These are phyloP conservation scores for Hypomyces perniciosus DNA, from an alignment of 2,329 filamentous ascomycete species.

Conservation along the genomic window DNA sequence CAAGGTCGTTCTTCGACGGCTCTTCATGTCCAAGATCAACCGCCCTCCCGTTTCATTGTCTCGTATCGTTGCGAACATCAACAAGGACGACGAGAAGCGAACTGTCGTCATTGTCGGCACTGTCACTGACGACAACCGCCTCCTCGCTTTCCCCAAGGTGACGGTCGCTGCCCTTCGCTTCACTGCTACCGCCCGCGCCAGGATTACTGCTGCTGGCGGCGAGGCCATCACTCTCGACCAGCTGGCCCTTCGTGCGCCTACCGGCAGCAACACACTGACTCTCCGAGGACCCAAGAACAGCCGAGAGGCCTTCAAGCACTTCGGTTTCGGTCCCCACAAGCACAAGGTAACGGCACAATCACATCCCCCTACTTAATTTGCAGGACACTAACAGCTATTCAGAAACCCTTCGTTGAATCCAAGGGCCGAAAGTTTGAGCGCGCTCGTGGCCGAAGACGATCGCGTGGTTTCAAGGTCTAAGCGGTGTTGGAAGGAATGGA, in stretches of 20 bases:
- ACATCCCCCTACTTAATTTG: neutral
- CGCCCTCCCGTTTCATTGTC: slow-evolving; percentile 91
- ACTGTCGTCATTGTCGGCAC: slow-evolving; percentile 92
- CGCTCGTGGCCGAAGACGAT: slow-evolving; percentile 97
- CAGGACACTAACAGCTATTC: slow-evolving; percentile 13
- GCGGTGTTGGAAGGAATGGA: slow-evolving; percentile 27
- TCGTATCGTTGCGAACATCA: slow-evolving; percentile 69
- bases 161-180: slow-evolving; percentile 92
- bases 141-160: slow-evolving; percentile 84
- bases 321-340: slow-evolving; percentile 95
- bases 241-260: slow-evolving; percentile 90
- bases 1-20: slow-evolving; percentile 94
- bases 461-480: slow-evolving; percentile 99
- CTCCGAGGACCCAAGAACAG: slow-evolving; percentile 98
- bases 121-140: slow-evolving; percentile 96
- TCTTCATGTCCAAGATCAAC: slow-evolving; percentile 99
- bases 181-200: slow-evolving; percentile 90
- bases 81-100: slow-evolving; percentile 65
- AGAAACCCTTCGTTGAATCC: slow-evolving; percentile 96
- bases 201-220: slow-evolving; percentile 89
- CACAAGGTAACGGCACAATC: slow-evolving; percentile 65
- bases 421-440: slow-evolving; percentile 99
- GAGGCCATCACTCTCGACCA: slow-evolving; percentile 95
- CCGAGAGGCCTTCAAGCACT: slow-evolving; percentile 98
- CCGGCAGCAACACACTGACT: slow-evolving; percentile 93